Evolutionary conservation across 352 stramenopile species (phyloP).

Genomic region (Phytopythium kandeliae): DNA sequence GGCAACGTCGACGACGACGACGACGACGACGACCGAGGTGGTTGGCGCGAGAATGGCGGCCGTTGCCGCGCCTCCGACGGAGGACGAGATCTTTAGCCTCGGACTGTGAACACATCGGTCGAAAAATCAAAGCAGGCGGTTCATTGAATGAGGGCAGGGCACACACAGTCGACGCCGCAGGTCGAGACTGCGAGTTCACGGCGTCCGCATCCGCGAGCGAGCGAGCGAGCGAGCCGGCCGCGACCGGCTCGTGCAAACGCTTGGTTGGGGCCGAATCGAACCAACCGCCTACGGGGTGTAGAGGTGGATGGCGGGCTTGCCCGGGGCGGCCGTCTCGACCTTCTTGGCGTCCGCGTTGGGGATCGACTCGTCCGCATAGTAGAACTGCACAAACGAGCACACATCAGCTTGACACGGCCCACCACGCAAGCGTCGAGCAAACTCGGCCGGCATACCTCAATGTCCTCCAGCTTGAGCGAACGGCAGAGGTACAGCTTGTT

Average conservation of each 20-base stretch:
- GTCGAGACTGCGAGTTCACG: not conserved
- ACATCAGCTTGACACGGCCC: not conserved
- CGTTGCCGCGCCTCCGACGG: conserved; percentile 9
- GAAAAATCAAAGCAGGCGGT: too few relatives aligned
- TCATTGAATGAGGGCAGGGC: not conserved
- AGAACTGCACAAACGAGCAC: conserved; percentile 40
- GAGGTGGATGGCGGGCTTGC: conserved; percentile 77
- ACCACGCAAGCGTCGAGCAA: too few relatives aligned
- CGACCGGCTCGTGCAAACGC: too few relatives aligned
- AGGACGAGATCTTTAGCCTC: conserved; percentile 82
- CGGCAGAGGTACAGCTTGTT: conserved; percentile 90
- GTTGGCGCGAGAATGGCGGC: conserved; percentile 5
- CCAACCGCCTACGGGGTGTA: conserved; percentile 66
- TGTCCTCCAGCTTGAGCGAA: conserved; percentile 87
- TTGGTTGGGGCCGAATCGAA: too few relatives aligned
- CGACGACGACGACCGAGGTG: not conserved
- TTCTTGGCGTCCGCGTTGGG: conserved; percentile 78
- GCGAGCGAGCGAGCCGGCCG: too few relatives aligned
- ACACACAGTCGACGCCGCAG: not conserved
- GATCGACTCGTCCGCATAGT: conserved; percentile 67
- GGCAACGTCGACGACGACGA: not conserved
- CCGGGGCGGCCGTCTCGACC: conserved; percentile 72
- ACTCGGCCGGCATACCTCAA: conserved; percentile 31
- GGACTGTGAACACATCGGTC: too few relatives aligned
- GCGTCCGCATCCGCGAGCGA: not conserved